Conservation (phyloP, 1,284 basidiomycete genomes). For the Cutaneotrichosporon dermatis region DNA sequence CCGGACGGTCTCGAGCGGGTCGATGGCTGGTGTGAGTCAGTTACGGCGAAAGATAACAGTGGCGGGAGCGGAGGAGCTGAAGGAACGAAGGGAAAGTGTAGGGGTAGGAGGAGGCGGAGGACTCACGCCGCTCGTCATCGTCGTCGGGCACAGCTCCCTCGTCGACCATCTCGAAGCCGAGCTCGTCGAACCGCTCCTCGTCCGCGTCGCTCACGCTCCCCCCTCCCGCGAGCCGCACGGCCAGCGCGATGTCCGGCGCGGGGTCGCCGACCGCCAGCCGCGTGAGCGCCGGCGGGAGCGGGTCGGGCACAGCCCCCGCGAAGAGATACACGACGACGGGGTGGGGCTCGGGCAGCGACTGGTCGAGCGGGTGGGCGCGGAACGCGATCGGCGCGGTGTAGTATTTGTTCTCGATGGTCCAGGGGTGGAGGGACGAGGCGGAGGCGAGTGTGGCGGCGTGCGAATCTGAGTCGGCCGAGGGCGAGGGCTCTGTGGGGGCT, state of each 20-base stretch:
- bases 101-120: too few relatives aligned
- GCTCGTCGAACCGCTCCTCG: slow-evolving; percentile 35
- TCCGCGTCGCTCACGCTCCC: slow-evolving; percentile 2
- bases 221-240: slow-evolving; percentile 20
- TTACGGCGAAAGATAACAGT: too few relatives aligned
- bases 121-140: slow-evolving; percentile 43
- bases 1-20: slow-evolving; percentile 33
- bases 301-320: slow-evolving; percentile 18
- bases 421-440: slow-evolving; percentile 48
- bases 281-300: slow-evolving; percentile 28
- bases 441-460: slow-evolving; percentile 31
- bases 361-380: slow-evolving; percentile 43
- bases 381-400: slow-evolving; percentile 74
- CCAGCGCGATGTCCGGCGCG: slow-evolving; percentile 37
- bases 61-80: too few relatives aligned
- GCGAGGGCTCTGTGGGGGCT: too few relatives aligned
- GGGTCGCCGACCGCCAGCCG: slow-evolving; percentile 28
- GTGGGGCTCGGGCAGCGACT: slow-evolving; percentile 39
- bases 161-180: slow-evolving; percentile 42
- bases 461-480: neutral
- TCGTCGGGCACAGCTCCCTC: slow-evolving; percentile 32
- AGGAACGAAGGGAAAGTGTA: too few relatives aligned
- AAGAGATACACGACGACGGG: slow-evolving; percentile 30
- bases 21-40: slow-evolving; percentile 26
- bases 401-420: slow-evolving; percentile 78